Evolutionary conservation across 140 eudicot genomes (phyloP), one percentile per base, ranked within the genome.

Genomic region (Stevia rebaudiana): DNA sequence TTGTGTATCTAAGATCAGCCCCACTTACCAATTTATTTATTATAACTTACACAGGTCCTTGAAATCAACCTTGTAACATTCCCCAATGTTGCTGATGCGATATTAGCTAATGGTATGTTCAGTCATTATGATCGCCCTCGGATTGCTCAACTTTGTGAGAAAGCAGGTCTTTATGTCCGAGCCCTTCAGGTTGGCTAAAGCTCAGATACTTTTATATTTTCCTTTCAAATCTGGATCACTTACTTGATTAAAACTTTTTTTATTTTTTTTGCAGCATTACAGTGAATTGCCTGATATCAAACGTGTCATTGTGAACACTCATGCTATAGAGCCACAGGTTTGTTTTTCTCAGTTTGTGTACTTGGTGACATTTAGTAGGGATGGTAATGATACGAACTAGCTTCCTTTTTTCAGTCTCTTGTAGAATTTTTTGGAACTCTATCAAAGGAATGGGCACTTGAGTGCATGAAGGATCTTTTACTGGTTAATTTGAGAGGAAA

Each of bases 271-370:
- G 78, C 90, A 94, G 99, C 99, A 94, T 69, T 94, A 94, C 57
- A 70, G 90, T 25, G 99, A 94, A 71, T 61, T 92, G 40, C 94
- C 97, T 3, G 99, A 94, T 76, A 83, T 94, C 68, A 94, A 94
- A 72, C 97, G 99, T 72, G 90, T 94, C 51, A 94, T 88, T 70
- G 99, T 94, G 77, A 94, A 94, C 52, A 94, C 99, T 28, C 99
- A 94, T 82, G 99, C 99, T 18, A 94, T 94, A 80, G 99, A 94
- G 85, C 99, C 99, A 59, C 99, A 94, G 96, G 76, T 68, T 15
- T 72, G 44, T 76, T 87, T 58, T 35, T 6, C 11, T 62, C 60
- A 54, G 42, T 17, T 65, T 44, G 42, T 35, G 51, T 73, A 11
- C 16, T 53, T 11, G 57, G 44, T 8, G 19, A 15, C 71, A 18